Evolutionary conservation across 1,284 basidiomycete genomes (phyloP).

Genomic region (Cutaneotrichosporon mucoides): DNA sequence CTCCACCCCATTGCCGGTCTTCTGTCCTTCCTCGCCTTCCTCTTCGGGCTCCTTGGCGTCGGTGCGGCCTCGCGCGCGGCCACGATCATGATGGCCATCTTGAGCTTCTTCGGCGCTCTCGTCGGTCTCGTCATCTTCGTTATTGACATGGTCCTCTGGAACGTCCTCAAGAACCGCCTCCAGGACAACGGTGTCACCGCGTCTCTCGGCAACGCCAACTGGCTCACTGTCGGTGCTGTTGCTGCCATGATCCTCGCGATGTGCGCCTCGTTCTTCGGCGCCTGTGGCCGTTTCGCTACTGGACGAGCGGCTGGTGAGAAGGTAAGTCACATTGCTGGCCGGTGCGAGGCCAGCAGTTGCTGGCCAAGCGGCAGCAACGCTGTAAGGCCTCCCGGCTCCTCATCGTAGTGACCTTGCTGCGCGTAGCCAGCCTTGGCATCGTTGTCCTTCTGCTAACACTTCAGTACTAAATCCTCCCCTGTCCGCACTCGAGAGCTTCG

Average conservation of each 20-base stretch:
- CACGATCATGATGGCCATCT: slow-evolving; percentile 69
- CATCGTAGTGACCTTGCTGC: no score
- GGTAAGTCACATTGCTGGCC: slow-evolving; percentile 4
- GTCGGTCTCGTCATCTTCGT: slow-evolving; percentile 65
- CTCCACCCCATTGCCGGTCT: slow-evolving; percentile 73
- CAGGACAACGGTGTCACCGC: slow-evolving; percentile 53
- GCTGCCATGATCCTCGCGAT: slow-evolving; percentile 62
- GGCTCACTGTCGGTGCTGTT: slow-evolving; percentile 68
- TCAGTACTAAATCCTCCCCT: not conserved
- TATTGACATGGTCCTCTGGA: slow-evolving; percentile 74
- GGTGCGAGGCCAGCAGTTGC: not conserved
- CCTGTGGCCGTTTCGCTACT: slow-evolving; percentile 59
- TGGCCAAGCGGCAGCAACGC: no score
- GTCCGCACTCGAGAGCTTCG: no score
- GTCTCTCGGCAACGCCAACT: slow-evolving; percentile 45
- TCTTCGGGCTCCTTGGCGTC: slow-evolving; percentile 65
- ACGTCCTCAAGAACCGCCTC: slow-evolving; percentile 61
- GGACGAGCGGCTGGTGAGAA: slow-evolving; percentile 48
- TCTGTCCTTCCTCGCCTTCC: slow-evolving; percentile 63
- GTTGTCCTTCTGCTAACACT: no score
- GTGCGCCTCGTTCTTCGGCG: slow-evolving; percentile 62
- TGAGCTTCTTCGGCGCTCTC: slow-evolving; percentile 61
- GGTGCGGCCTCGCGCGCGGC: slow-evolving; percentile 61
- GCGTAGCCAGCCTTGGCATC: no score
- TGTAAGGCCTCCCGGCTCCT: no score